Evolutionary conservation across 2,329 filamentous ascomycete species (phyloP), one percentile per base, ranked within the genome.

Genomic region (Talaromyces rugulosus): DNA sequence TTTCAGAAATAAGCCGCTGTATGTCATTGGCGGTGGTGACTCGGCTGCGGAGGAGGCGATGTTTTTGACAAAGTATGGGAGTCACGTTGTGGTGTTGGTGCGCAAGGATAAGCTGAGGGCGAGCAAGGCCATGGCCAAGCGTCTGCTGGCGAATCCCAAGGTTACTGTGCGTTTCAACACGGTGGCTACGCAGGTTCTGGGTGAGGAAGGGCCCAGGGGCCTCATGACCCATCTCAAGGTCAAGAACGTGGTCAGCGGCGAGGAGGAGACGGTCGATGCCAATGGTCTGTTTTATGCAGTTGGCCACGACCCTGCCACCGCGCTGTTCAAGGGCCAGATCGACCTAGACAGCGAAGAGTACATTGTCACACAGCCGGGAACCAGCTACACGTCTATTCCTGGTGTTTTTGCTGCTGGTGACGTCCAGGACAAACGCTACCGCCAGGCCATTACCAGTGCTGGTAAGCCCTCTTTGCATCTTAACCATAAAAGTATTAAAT

Each of bases 201-300:
- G 95, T 67, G 90, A 94, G 72, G 86, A 88, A 52, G 89, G 89
- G 74, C 80, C 81, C 58, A 77, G 82, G 55, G 90, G 92, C 28
- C 81, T 97, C 69, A 97, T 98, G 92, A 92, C 87, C 74, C 88
- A 92, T 72, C 81, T 99, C 68, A 86, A 90, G 59, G 84, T 99
- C 75, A 91, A 90, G 83, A 86, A 98, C 79, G 87, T 87, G 63
- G 80, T 83, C 70, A 90, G 87, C 27, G 92, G 91, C 64, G 80
- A 87, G 74, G 85, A 90, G 76, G 90, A 96, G 82, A 89, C 89
- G n/a, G 81, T 97, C 56, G 87, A 92, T 68, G 94, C 94, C 57
- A 96, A 90, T 77, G 95, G 95, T 31, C 83, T 99, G 28, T 99
- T 99, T 80, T 99, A 99, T 78, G 95, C 96, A 71, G 89, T 99